Percentiles rank a stretch among this genome's conserved stretches.
phyloP scores from a whole-genome alignment of 768 basidiomycete genomes.

The Termitomyces sp. region DNA sequence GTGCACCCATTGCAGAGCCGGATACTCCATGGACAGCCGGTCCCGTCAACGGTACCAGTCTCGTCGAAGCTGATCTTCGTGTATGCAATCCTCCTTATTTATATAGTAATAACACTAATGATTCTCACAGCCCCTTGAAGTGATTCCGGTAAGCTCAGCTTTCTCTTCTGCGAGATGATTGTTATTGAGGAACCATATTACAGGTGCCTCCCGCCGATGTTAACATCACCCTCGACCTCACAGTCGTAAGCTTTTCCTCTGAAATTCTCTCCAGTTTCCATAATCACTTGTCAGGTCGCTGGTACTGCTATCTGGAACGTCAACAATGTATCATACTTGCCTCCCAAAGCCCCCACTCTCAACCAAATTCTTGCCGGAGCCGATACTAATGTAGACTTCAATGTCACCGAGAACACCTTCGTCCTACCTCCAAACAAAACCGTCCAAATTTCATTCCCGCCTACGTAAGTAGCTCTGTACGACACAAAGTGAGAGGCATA shows the following conservation, averaged over 20 bases:
- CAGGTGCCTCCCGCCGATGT: constrained; percentile 20
- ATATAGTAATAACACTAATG: neutral
- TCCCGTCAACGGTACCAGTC: constrained; percentile 8
- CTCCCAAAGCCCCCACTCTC: constrained; percentile 23
- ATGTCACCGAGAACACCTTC: constrained; percentile 31
- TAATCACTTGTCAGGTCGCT: constrained; percentile 7
- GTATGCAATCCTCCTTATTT: constrained; percentile 1
- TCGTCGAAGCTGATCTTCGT: constrained; percentile 12
- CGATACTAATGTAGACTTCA: constrained; percentile 27
- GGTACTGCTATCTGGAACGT: constrained; percentile 24
- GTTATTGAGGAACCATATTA: neutral
- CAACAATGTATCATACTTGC: constrained; percentile 25
- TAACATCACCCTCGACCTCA: constrained; percentile 19
- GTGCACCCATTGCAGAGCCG: constrained; percentile 27
- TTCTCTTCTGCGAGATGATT: neutral
- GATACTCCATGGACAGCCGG: constrained; percentile 19
- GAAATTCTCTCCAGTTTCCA: neutral
- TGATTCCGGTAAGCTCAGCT: neutral
- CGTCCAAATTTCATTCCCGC: constrained; percentile 32
- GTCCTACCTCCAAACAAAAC: constrained; percentile 30
- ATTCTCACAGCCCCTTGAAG: constrained; percentile 6
- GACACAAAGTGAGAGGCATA: neutral
- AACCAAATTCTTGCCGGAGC: constrained; percentile 34
- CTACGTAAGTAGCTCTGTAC: constrained; percentile 11
- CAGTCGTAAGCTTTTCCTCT: constrained; percentile 13